Base-by-base conservation (phyloP, 2,329 filamentous ascomycete genomes). In the Aspergillus udagawae region DNA sequence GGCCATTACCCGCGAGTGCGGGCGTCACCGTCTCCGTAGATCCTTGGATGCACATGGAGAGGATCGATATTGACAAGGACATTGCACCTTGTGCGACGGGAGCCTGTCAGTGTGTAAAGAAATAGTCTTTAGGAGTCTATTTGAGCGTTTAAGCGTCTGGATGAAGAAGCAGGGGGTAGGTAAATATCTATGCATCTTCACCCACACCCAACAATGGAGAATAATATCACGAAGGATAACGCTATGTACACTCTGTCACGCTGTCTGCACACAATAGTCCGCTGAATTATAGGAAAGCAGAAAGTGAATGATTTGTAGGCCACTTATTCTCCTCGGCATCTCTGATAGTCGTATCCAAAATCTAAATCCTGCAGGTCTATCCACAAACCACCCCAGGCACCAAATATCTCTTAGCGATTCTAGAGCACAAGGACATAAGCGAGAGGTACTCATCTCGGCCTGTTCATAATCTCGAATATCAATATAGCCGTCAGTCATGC, bases 51-150 rank as follows among this genome's bases (percentile, higher is more conserved):
- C 64, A 67, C 3, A 77, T 82, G 62, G 64, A 70, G 56, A 67
- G 66, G 38, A 61, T 83, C 59, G 73, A 82, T 72, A 69, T 83
- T 49, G 78, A 82, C 42, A 59, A 65, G 54, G 80, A 83, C 65
- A 65, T 80, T 10, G 61, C 61, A 20, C 66, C 68, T 27, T 79
- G 77, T 69, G 76, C 76, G 4, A 70, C 62, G 42, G 76, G 75
- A 7, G 57, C 55, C 17, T 79, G 77, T 62, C 44, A 48, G 2
- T 76, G 73, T 67, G 62, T 72, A 53, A 53, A 53, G 27, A 17
- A n/a, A 28, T 32, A 49, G 44, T 27, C 44, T 25, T 2, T 17
- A 7, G 23, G 12, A 47, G n/a, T 23, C n/a, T 45, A 4, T 23
- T 1, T 21, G 20, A 45, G 42, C 21, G 14, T 14, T 14, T 1